Percentiles rank a stretch among this genome's conserved stretches.
Evolutionary conservation across 352 stramenopile species (phyloP).

Genomic region (Pythium monospermum): DNA sequence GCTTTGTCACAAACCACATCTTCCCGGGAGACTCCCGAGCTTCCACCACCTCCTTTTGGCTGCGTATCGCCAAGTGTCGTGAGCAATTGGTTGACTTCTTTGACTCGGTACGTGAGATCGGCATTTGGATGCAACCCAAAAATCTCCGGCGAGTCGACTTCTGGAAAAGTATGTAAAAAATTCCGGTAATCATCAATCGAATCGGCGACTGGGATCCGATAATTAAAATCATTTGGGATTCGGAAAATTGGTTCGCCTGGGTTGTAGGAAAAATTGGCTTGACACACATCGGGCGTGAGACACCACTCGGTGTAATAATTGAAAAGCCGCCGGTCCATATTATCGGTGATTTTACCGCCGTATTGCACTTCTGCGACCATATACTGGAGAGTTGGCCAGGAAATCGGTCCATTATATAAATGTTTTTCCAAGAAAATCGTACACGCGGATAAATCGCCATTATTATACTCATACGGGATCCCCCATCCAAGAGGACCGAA

Average conservation of each 20-base stretch:
- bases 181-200: slow-evolving; percentile 94
- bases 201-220: slow-evolving; percentile 90
- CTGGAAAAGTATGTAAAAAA: slow-evolving; percentile 93
- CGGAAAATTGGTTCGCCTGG: slow-evolving; percentile 91
- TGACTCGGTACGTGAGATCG: slow-evolving; percentile 97
- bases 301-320: slow-evolving; percentile 98
- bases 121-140: slow-evolving; percentile 98
- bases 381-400: slow-evolving; percentile 98
- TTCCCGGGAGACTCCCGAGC: slow-evolving; percentile 89
- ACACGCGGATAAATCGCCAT: slow-evolving; percentile 95
- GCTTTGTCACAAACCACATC: slow-evolving; percentile 96
- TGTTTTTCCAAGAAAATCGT: slow-evolving; percentile 99
- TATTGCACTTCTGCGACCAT: slow-evolving; percentile 99
- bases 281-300: slow-evolving; percentile 83
- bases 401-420: slow-evolving; percentile 97
- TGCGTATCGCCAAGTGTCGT: slow-evolving; percentile 95
- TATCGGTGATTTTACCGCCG: slow-evolving; percentile 99
- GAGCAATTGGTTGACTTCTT: slow-evolving; percentile 94
- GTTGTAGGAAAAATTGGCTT: slow-evolving; percentile 93
- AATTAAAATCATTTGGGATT: slow-evolving; percentile 97
- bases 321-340: slow-evolving; percentile 96
- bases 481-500: slow-evolving; percentile 97
- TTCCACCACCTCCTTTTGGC: slow-evolving; percentile 91
- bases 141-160: slow-evolving; percentile 98
- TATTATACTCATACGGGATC: slow-evolving; percentile 99